Evolutionary conservation across 225 moss, liverwort and hornwort species (phyloP), one percentile per base, ranked within the genome.

Genomic region (Sphagnum contortum): DNA sequence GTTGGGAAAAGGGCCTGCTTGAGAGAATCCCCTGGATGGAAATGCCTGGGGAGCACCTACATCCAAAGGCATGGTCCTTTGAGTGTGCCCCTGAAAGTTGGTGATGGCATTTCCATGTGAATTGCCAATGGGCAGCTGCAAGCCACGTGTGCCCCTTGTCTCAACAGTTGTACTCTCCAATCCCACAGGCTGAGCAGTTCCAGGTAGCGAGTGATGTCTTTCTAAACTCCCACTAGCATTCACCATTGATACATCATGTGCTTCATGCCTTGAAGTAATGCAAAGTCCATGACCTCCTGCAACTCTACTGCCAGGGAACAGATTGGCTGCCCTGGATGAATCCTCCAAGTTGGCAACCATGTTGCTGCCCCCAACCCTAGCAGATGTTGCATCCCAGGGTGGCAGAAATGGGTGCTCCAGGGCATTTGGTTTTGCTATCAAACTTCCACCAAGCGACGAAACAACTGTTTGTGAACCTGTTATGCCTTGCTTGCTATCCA

Each of bases 1-100:
- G 47, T 61, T 52, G 48, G 58, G 56, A 50, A 68, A 49, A 47
- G 49, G 55, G 48, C 74, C 83, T 54, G 69, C 57, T 75, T 83
- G 80, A 10, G 74, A 68, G 68, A 64, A 74, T 58, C 72, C 64
- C 45, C 62, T 65, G 47, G 69, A 53, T 46, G 44, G 50, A 47
- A 74, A 70, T 47, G 68, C 76, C 46, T 58, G 59, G 57, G 57
- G 57, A 59, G 67, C 59, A 57, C 67, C 67, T 59, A 59, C 4
- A 4, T 74, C 69, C 3, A n/a, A 60, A 60, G 69, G 83, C 49
- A 76, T 76, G 3, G 74, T 77, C 64, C 79, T 77, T 9, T 69
- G 45, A 65, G 77, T 83, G 52, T 77, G 72, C 62, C 74, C 72
- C 54, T 77, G 80, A 70, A 79, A 83, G 12, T 66, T 77, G 50